Conservation (phyloP, 1,284 basidiomycete genomes). For the Pseudozyma thailandica region DNA sequence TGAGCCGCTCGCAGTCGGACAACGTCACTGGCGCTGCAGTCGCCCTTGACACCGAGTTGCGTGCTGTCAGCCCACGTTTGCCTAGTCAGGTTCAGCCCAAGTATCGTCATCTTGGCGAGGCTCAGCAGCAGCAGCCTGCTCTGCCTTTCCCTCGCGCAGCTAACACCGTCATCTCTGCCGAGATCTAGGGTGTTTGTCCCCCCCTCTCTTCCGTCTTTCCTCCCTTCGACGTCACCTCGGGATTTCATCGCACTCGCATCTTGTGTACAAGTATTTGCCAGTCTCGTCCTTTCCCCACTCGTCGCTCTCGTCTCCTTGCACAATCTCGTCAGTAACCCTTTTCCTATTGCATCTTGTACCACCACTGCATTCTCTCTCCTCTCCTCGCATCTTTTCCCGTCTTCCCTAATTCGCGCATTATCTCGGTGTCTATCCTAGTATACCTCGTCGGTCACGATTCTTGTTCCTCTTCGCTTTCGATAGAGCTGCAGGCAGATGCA, state of each 20-base stretch:
- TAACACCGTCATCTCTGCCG: conserved; percentile 17
- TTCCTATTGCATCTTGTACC: conserved; percentile 38
- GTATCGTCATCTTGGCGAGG: conserved; percentile 24
- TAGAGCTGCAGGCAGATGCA: conserved; percentile 28
- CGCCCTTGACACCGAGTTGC: conserved; percentile 38
- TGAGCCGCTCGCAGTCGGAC: conserved; percentile 47
- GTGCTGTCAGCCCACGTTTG: conserved; percentile 36
- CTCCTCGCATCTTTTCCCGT: conserved; percentile 15
- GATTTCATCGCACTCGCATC: conserved; percentile 6
- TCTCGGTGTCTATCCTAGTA: conserved; percentile 18
- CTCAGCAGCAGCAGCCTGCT: conserved; percentile 6
- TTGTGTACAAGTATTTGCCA: conserved; percentile 24
- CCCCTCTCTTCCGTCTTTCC: not conserved
- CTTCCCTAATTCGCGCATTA: conserved; percentile 13
- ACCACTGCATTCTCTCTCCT: conserved; percentile 15
- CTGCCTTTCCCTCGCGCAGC: conserved; percentile 35
- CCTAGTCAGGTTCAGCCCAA: conserved; percentile 40
- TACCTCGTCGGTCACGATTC: conserved; percentile 13
- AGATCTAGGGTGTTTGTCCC: conserved; percentile 11
- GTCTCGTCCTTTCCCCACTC: conserved; percentile 1
- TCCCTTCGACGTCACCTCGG: conserved; percentile 10
- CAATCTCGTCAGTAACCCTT: conserved; percentile 11
- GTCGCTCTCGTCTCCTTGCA: not conserved
- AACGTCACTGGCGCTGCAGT: conserved; percentile 42
- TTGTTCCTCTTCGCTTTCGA: not conserved